Evolutionary conservation across 352 stramenopile genomes (phyloP).

Genomic region (Aphanomyces astaci): DNA sequence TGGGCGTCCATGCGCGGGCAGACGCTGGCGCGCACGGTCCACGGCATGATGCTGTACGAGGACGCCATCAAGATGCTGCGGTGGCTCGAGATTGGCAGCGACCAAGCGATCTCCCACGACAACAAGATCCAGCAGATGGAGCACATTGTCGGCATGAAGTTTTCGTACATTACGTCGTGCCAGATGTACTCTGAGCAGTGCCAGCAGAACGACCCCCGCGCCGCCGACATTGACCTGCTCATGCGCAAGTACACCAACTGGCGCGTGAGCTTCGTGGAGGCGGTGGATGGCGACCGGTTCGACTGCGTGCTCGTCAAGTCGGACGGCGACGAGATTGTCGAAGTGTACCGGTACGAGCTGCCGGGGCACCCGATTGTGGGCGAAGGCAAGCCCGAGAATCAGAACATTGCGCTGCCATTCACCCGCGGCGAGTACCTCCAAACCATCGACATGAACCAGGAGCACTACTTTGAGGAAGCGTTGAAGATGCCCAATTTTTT

Average conservation of each 20-base stretch:
- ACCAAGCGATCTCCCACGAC: constrained; percentile 73
- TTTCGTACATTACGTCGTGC: constrained; percentile 83
- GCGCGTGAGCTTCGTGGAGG: constrained; percentile 83
- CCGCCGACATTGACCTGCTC: constrained; percentile 84
- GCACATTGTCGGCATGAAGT: constrained; percentile 77
- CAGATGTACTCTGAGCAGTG: constrained; percentile 82
- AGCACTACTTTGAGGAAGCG: constrained; percentile 83
- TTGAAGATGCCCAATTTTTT: constrained; percentile 86
- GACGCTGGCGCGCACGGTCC: constrained; percentile 77
- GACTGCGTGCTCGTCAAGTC: constrained; percentile 77
- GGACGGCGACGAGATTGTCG: constrained; percentile 70
- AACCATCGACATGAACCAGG: constrained; percentile 89
- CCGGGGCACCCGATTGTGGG: constrained; percentile 83
- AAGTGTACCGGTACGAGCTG: constrained; percentile 82
- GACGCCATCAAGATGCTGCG: constrained; percentile 74
- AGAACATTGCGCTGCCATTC: constrained; percentile 82
- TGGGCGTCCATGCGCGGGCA: constrained; percentile 81
- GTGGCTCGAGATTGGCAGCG: constrained; percentile 78
- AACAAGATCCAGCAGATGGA: constrained; percentile 88
- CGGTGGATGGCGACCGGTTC: constrained; percentile 48
- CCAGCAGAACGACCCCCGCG: constrained; percentile 51
- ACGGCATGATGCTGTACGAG: constrained; percentile 88
- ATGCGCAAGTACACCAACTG: constrained; percentile 85
- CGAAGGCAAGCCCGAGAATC: constrained; percentile 83
- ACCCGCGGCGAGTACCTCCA: constrained; percentile 81